phyloP scores from a whole-genome alignment of 768 basidiomycete species.

The Chalciporus pseudorubinellus region DNA sequence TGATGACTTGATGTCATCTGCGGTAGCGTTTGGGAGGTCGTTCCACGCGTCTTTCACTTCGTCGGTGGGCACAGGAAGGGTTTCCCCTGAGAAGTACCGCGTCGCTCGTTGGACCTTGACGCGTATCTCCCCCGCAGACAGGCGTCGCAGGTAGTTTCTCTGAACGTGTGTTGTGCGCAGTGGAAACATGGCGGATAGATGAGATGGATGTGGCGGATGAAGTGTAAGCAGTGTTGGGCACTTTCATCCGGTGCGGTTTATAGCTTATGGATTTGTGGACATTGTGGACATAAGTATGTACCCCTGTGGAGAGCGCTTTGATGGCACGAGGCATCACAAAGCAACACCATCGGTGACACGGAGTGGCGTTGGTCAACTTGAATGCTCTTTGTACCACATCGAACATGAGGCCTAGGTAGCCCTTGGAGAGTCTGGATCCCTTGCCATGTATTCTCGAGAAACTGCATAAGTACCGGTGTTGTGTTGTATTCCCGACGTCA shows the following conservation, averaged over 20 bases:
- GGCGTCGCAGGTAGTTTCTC: conserved; percentile 8
- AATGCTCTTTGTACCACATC: no score
- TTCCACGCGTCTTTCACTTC: conserved; percentile 21
- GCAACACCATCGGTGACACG: neutral
- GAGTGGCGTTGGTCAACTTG: no score
- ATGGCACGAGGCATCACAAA: conserved; percentile 28
- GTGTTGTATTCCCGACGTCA: no score
- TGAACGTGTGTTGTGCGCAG: conserved; percentile 8
- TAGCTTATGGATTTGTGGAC: conserved; percentile 25
- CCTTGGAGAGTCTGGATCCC: no score
- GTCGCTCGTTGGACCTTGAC: conserved; percentile 15
- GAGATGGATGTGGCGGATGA: neutral
- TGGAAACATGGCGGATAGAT: conserved; percentile 9
- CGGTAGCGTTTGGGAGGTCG: conserved; percentile 25
- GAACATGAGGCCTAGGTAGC: no score
- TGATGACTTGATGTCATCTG: neutral
- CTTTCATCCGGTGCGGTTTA: conserved; percentile 13
- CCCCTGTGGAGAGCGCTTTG: conserved; percentile 17
- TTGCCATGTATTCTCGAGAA: no score
- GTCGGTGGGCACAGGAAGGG: conserved; percentile 18
- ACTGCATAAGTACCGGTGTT: no score
- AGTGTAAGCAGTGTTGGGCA: neutral
- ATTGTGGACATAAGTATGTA: conserved; percentile 10
- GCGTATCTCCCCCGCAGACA: conserved; percentile 16
- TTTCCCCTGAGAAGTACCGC: conserved; percentile 14